Evolutionary conservation across 1,284 basidiomycete genomes (phyloP).

Genomic region (Melanopsichium pennsylvanicum): DNA sequence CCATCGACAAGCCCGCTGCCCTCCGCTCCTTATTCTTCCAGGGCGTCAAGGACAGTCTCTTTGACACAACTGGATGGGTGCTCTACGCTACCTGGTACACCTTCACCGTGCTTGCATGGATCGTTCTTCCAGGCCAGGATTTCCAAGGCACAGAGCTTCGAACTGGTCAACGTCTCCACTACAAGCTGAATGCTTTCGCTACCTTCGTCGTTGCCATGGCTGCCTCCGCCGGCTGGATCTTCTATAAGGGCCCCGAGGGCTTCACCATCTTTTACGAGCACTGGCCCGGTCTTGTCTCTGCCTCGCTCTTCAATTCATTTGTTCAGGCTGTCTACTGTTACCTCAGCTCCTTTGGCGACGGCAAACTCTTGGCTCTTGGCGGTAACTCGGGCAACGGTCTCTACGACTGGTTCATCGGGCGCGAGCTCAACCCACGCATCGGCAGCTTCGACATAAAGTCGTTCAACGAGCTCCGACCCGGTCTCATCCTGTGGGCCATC

Average conservation of each 20-base stretch:
- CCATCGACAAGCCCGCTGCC: constrained; percentile 36
- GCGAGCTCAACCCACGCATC: constrained; percentile 88
- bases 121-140: constrained; percentile 83
- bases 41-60: constrained; percentile 68
- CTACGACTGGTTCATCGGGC: constrained; percentile 97
- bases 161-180: constrained; percentile 78
- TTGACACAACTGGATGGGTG: constrained; percentile 78
- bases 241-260: constrained; percentile 76
- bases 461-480: constrained; percentile 83
- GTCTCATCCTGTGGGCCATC: constrained; percentile 92
- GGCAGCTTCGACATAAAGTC: constrained; percentile 93
- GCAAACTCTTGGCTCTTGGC: constrained; percentile 80
- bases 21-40: constrained; percentile 27
- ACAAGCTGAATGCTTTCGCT: constrained; percentile 95
- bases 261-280: constrained; percentile 92
- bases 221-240: constrained; percentile 76
- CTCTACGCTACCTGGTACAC: constrained; percentile 90
- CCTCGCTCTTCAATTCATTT: constrained; percentile 80
- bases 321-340: constrained; percentile 75
- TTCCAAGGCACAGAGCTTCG: constrained; percentile 81
- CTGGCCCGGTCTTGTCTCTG: constrained; percentile 88
- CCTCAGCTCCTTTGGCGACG: constrained; percentile 73
- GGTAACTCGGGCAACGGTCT: constrained; percentile 88
- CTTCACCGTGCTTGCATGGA: constrained; percentile 84
- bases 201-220: constrained; percentile 73